A percentile compares a stretch with the other conserved stretches of the same genome.
These are phyloP conservation scores for Aspergillus sp. DNA, from an alignment of 2,329 filamentous ascomycete genomes.

Conservation along the genomic window DNA sequence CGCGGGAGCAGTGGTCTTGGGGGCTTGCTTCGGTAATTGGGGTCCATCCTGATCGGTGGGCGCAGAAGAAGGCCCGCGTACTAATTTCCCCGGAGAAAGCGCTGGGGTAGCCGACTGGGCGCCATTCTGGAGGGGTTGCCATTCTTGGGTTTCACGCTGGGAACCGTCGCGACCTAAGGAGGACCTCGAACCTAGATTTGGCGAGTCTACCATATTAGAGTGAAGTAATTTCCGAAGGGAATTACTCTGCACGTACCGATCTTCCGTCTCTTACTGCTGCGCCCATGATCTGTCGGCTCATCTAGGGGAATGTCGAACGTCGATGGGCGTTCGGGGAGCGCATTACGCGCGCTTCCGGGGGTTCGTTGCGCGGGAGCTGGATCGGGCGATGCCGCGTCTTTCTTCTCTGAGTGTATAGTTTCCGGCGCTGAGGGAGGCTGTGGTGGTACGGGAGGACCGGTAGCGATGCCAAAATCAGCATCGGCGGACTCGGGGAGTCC, in stretches of 20 bases:
- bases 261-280: slow-evolving; percentile 32
- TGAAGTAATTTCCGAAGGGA: neutral
- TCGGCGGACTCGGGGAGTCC: slow-evolving; percentile 20
- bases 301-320: slow-evolving; percentile 37
- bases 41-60: neutral
- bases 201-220: slow-evolving; percentile 11
- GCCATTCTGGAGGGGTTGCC: slow-evolving; percentile 7
- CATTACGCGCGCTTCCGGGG: slow-evolving; percentile 32
- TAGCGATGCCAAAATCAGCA: slow-evolving; percentile 11
- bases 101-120: neutral
- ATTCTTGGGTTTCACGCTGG: neutral
- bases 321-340: slow-evolving; percentile 29
- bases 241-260: slow-evolving; percentile 25
- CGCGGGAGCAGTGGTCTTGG: neutral
- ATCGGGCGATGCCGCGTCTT: slow-evolving; percentile 15
- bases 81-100: neutral
- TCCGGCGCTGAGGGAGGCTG: slow-evolving; percentile 12
- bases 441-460: slow-evolving; percentile 17
- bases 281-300: slow-evolving; percentile 22
- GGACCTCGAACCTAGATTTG: slow-evolving; percentile 2
- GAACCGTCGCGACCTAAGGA: slow-evolving; percentile 5
- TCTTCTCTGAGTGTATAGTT: slow-evolving; percentile 11
- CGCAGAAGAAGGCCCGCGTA: neutral
- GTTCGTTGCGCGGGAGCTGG: slow-evolving; percentile 16
- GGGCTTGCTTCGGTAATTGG: neutral